Evolutionary conservation across 2,329 filamentous ascomycete genomes (phyloP).

Genomic region (Xylaria sp.): DNA sequence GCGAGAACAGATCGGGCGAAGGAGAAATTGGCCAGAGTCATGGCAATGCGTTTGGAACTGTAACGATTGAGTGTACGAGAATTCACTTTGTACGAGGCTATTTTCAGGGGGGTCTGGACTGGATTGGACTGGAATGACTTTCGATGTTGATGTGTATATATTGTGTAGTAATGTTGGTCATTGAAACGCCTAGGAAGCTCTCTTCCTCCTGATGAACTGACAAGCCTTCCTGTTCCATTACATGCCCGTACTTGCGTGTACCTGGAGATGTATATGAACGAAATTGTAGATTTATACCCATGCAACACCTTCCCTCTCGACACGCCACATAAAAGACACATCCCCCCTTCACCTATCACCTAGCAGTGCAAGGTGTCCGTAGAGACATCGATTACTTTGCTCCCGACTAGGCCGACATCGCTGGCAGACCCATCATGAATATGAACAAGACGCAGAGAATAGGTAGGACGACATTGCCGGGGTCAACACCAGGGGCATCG

Average conservation of each 20-base stretch:
- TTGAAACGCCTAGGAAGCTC: conserved; percentile 3
- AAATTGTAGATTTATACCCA: background rate
- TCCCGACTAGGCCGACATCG: conserved; percentile 39
- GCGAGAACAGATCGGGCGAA: background rate
- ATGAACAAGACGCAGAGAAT: conserved; percentile 42
- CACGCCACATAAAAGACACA: background rate
- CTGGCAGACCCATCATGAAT: conserved; percentile 43
- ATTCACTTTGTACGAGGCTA: conserved; percentile 22
- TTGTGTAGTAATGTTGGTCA: conserved; percentile 11
- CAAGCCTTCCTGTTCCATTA: background rate
- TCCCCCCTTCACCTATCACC: background rate
- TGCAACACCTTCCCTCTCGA: background rate
- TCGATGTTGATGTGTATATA: conserved; percentile 5
- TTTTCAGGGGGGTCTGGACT: background rate
- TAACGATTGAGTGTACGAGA: conserved; percentile 8
- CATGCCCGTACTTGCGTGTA: background rate
- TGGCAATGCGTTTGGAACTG: conserved; percentile 2
- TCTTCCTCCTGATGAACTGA: conserved; percentile 4
- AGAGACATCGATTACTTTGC: background rate
- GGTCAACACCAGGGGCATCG: conserved; percentile 48
- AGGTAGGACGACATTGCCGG: conserved; percentile 40
- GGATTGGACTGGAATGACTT: conserved; percentile 1
- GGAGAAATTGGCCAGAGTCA: background rate
- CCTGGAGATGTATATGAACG: conserved; percentile 4
- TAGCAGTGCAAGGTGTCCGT: background rate